phyloP scores from a whole-genome alignment of 2,329 filamentous ascomycete genomes.

The Sphaerostilbella broomeana region DNA sequence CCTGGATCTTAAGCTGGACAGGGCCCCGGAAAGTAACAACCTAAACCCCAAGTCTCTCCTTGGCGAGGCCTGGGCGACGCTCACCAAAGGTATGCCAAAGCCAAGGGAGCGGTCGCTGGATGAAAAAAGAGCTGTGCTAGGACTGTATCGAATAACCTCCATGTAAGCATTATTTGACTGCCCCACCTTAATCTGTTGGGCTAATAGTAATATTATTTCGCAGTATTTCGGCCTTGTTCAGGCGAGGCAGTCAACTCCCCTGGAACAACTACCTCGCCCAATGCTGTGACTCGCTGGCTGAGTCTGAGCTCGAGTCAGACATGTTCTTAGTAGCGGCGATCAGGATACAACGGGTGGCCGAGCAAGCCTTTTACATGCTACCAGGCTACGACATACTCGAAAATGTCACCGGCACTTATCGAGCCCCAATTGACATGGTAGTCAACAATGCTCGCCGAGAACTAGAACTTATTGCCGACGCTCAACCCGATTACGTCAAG shows the following conservation, averaged over 20 bases:
- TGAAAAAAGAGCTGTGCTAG: conserved; percentile 35
- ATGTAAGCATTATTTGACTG: conserved; percentile 24
- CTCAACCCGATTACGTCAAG: conserved; percentile 18
- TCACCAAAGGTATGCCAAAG: conserved; percentile 17
- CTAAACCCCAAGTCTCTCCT: conserved; percentile 25
- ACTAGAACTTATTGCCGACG: conserved; percentile 23
- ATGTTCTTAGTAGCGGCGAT: conserved; percentile 26
- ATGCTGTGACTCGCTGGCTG: conserved; percentile 28
- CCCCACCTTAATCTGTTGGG: too few species aligned
- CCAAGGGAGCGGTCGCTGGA: conserved; percentile 22
- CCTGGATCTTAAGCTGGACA: conserved; percentile 32
- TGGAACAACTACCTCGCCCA: conserved; percentile 28
- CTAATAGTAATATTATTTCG: neutral
- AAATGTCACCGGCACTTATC: conserved; percentile 13
- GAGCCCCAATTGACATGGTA: conserved; percentile 27
- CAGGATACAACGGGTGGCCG: conserved; percentile 28
- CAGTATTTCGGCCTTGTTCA: conserved; percentile 25
- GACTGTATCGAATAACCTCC: conserved; percentile 33
- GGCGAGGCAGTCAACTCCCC: conserved; percentile 25
- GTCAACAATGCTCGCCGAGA: conserved; percentile 28
- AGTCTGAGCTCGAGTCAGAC: conserved; percentile 27
- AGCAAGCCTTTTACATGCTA: conserved; percentile 23
- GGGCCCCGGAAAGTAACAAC: conserved; percentile 18
- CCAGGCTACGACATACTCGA: conserved; percentile 16
- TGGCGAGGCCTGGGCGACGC: conserved; percentile 25